phyloP scores from a whole-genome alignment of 257 asterid species.

The Solanum appendiculatum region DNA sequence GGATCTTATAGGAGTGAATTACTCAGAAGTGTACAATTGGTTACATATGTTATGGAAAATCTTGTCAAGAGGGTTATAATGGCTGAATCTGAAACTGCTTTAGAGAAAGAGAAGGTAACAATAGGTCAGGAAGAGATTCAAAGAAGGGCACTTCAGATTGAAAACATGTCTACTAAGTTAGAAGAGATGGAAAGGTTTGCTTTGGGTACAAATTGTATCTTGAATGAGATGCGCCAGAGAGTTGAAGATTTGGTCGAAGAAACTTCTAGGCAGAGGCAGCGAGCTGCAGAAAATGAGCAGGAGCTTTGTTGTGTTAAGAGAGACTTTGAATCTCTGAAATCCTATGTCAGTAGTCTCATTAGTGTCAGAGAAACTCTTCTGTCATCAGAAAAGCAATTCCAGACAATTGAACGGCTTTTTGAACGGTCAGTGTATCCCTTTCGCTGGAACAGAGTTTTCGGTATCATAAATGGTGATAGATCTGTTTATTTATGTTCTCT shows the following conservation, averaged over 20 bases:
- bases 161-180: conserved; percentile 68
- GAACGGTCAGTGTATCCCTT: conserved; percentile 59
- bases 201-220: conserved; percentile 54
- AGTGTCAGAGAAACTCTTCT: conserved; percentile 96
- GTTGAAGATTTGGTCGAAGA: conserved; percentile 97
- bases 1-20: conserved; percentile 51
- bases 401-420: conserved; percentile 87
- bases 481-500: neutral
- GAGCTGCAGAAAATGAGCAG: conserved; percentile 92
- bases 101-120: conserved; percentile 69
- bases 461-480: neutral
- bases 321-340: conserved; percentile 84
- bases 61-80: conserved; percentile 75
- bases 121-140: conserved; percentile 70
- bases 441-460: neutral
- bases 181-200: conserved; percentile 96
- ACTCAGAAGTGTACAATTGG: conserved; percentile 67
- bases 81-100: conserved; percentile 81
- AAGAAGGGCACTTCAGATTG: conserved; percentile 62
- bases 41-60: conserved; percentile 79
- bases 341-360: conserved; percentile 81
- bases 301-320: conserved; percentile 90
- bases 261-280: conserved; percentile 84
- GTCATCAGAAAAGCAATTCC: conserved; percentile 95
- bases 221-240: conserved; percentile 87